Evolutionary conservation across 495 filamentous ascomycete genomes (phyloP).

Genomic region (Penicillium pulvis): DNA sequence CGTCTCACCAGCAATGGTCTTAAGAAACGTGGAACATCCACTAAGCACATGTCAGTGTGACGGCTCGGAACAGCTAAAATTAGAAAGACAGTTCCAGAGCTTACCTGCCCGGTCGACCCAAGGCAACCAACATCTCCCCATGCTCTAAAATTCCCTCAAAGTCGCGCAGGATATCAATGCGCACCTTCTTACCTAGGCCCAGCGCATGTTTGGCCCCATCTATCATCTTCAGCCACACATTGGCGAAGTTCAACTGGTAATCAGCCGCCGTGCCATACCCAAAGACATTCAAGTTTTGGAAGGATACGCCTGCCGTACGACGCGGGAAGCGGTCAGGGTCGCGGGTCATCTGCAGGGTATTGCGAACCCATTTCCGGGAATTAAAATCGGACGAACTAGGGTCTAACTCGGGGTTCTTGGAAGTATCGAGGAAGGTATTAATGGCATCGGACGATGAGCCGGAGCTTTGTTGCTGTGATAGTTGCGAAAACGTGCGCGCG

Average conservation of each 20-base stretch:
- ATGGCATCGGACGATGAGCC: constrained; percentile 24
- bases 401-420: constrained; percentile 44
- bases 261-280: constrained; percentile 73
- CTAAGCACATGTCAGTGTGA: constrained; percentile 28
- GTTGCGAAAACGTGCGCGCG: constrained; percentile 42
- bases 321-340: constrained; percentile 47
- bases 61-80: not conserved
- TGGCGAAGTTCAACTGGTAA: constrained; percentile 72
- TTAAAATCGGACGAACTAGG: constrained; percentile 46
- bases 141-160: constrained; percentile 76
- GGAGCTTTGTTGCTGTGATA: constrained; percentile 35
- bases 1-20: constrained; percentile 77
- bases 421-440: constrained; percentile 48
- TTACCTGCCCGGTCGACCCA: constrained; percentile 70
- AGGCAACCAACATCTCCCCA: constrained; percentile 79
- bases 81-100: constrained; percentile 14
- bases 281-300: constrained; percentile 68
- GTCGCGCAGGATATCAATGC: constrained; percentile 73
- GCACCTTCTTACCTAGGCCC: constrained; percentile 53
- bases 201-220: constrained; percentile 49
- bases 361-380: constrained; percentile 50
- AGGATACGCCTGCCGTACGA: constrained; percentile 46
- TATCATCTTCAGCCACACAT: constrained; percentile 59
- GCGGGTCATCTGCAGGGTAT: constrained; percentile 41
- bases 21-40: constrained; percentile 79